A percentile compares a stretch with the other conserved stretches of the same genome.
Evolutionary conservation across 2,329 filamentous ascomycete genomes (phyloP).

Genomic region (Aspergillus sp.): DNA sequence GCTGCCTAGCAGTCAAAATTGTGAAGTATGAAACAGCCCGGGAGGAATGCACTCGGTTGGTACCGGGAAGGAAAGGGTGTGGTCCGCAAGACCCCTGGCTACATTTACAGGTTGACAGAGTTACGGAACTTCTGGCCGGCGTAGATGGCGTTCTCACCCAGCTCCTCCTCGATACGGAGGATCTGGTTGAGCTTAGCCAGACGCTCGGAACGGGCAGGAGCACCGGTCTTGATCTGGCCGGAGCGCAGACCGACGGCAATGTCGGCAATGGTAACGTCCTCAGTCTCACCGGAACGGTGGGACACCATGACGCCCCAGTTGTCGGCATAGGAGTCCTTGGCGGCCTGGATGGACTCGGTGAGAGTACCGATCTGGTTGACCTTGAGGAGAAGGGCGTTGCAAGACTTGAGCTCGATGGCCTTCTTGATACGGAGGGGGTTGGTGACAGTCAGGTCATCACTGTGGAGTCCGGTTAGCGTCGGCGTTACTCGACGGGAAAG

Average conservation of each 20-base stretch:
- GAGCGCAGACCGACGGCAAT: conserved; percentile 95
- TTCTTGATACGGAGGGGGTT: conserved; percentile 99
- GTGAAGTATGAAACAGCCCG: background rate
- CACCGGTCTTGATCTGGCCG: conserved; percentile 99
- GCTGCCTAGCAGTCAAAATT: conserved; percentile 2
- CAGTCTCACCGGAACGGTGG: conserved; percentile 97
- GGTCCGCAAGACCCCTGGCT: conserved; percentile 2
- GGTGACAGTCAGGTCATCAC: conserved; percentile 97
- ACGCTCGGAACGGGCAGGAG: conserved; percentile 93
- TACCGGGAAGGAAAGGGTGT: background rate
- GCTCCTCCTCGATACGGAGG: conserved; percentile 98
- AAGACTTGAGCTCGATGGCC: conserved; percentile 97
- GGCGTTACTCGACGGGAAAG: background rate
- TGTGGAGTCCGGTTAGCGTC: conserved; percentile 20
- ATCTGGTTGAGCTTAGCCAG: conserved; percentile 99
- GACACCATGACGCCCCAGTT: conserved; percentile 99
- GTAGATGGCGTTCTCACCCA: conserved; percentile 86
- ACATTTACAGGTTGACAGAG: conserved; percentile 77
- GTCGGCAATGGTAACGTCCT: conserved; percentile 98
- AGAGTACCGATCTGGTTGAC: conserved; percentile 99
- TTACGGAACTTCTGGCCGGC: conserved; percentile 91
- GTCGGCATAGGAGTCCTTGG: conserved; percentile 95
- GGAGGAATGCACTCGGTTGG: background rate
- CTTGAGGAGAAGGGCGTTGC: conserved; percentile 97
- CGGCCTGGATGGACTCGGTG: conserved; percentile 97